Percentiles rank a stretch among this genome's conserved stretches.
phyloP scores from a whole-genome alignment of 2,329 filamentous ascomycete genomes.

The Metarhizium robertsii region DNA sequence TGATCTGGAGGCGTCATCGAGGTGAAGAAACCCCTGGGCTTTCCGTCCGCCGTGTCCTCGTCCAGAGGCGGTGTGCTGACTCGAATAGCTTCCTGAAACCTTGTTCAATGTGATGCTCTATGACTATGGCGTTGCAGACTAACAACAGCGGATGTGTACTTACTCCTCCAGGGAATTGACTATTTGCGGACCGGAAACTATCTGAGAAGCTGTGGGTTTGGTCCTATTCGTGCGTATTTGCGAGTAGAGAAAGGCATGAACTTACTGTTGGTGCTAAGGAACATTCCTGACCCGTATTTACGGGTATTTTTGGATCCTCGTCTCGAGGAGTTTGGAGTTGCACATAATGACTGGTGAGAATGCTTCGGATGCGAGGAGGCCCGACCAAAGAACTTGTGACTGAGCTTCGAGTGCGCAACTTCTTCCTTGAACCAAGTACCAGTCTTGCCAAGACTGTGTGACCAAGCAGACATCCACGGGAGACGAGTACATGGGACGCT shows the following conservation, averaged over 20 bases:
- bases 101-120: not conserved
- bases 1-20: constrained; percentile 23
- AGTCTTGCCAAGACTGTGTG: constrained; percentile 13
- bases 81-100: constrained; percentile 37
- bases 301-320: constrained; percentile 1
- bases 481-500: not conserved
- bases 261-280: constrained; percentile 3
- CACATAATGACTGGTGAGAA: constrained; percentile 26
- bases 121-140: not conserved
- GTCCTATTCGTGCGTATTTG: not conserved
- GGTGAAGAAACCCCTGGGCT: constrained; percentile 33
- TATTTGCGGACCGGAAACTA: constrained; percentile 8
- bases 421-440: constrained; percentile 24
- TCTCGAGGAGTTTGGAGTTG: constrained; percentile 22
- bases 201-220: constrained; percentile 5
- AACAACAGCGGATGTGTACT: constrained; percentile 3
- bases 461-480: constrained; percentile 9
- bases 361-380: constrained; percentile 31
- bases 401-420: constrained; percentile 14
- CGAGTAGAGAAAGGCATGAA: not conserved
- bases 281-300: not conserved
- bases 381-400: constrained; percentile 30
- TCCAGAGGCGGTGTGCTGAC: constrained; percentile 36
- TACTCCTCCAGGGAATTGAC: constrained; percentile 26
- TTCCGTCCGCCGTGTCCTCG: constrained; percentile 27